Base-by-base conservation (phyloP, 208 protist genomes). In the Naegleria fowleri region DNA sequence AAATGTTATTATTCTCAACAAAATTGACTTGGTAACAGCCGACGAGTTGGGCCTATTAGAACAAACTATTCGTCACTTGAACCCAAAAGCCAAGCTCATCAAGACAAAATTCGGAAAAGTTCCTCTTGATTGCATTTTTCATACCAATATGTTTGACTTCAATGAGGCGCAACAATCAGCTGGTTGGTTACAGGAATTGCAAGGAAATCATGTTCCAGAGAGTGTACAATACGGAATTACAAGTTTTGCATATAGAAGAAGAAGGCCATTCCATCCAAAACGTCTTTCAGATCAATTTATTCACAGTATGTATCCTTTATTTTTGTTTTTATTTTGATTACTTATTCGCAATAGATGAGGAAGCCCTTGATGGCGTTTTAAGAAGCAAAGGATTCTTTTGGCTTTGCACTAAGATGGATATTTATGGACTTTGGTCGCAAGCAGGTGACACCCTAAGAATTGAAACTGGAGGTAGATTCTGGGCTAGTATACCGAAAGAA, bases 1-100 rank as follows among this genome's bases (percentile, higher is more conserved):
- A 22, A 93, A 98, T 91, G 91, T 96, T 3, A 94, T 98, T 40
- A 40, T 98, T 0, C 67, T 98, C 19, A 98, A 98, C 93, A 98
- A 98, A 93, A 93, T 90, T 51, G 96, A 97, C 91, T 55, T 97
- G 0, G 93, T 96, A 15, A 90, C 29, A 9, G 38, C 84, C 40
- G 90, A 94, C 15, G 90, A 95, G 39, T 13, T 94, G 0, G 40
- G 91, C 9, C 16, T 25, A 2, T 76, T 97, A 19, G 38, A 93
- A 67, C 58, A 85, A 13, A 76, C 93, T 0, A 85, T 98, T 25
- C 19, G 51, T 33, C 85, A 79, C 43, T 92, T 98, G 86, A 98
- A 98, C 88, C 91, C 95, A 29, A 87, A 92, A 33, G 96, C 96
- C 6, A 92, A 94, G 33, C 39, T 97, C n/a, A 75, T 96, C 19